Conservation (phyloP, 805 yeast genomes). For the Lipomyces chichibuensis region DNA sequence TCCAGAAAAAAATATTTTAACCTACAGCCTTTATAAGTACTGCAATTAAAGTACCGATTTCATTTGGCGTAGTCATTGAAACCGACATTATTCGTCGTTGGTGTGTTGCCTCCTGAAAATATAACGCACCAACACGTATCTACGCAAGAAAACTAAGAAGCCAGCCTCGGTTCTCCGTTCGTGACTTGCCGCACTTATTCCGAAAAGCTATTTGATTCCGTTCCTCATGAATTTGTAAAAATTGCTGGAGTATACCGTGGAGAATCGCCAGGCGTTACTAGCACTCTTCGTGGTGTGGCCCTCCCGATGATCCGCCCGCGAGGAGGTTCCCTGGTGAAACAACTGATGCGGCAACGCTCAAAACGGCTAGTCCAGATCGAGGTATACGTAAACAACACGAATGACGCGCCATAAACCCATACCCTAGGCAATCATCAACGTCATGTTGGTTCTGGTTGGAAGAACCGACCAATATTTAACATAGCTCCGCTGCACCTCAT, state of each 20-base stretch:
- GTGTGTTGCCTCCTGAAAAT: neutral
- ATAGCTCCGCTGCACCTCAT: too few species aligned
- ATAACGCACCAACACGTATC: neutral
- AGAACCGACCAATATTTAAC: too few species aligned
- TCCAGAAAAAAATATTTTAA: neutral
- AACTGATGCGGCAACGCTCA: too few species aligned
- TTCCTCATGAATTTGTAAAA: neutral
- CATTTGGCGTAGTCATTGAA: conserved; percentile 13
- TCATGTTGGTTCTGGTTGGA: too few species aligned
- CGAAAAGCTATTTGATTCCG: neutral
- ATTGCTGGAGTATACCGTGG: neutral
- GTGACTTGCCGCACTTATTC: neutral
- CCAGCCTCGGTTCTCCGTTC: neutral
- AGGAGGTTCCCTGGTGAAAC: too few species aligned
- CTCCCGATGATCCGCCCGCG: too few species aligned
- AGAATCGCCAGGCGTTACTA: neutral
- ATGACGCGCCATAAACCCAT: too few species aligned
- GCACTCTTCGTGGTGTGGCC: too few species aligned
- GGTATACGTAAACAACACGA: too few species aligned
- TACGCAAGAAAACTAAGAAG: neutral
- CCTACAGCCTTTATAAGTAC: conserved; percentile 68
- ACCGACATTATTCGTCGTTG: neutral
- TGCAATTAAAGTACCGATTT: conserved; percentile 62
- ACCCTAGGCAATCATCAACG: too few species aligned
- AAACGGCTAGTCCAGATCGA: too few species aligned